phyloP scores from a whole-genome alignment of 345 rosid genomes.

The Lumnitzera racemosa region DNA sequence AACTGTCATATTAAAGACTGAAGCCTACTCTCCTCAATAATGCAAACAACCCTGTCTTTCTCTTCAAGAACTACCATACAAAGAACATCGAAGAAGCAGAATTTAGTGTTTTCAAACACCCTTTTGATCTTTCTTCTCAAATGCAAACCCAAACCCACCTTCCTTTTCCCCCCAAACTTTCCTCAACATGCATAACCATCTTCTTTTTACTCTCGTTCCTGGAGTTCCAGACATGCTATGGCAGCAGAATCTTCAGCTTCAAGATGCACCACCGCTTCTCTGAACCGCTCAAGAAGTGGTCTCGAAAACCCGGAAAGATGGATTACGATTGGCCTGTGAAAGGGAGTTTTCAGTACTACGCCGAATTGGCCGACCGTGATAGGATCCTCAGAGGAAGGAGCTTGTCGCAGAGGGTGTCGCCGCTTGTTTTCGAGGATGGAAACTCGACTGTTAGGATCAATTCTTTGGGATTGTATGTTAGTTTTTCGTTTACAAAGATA shows the following conservation, averaged over 20 bases:
- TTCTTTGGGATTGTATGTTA: conserved; percentile 71
- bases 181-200: conserved; percentile 17
- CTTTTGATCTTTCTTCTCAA: neutral
- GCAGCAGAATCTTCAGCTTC: conserved; percentile 67
- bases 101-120: no score
- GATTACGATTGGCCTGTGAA: conserved; percentile 41
- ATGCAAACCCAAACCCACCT: conserved; percentile 11
- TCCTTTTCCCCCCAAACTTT: conserved; percentile 4
- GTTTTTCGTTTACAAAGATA: neutral
- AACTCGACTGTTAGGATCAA: conserved; percentile 63
- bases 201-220: conserved; percentile 26
- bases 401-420: conserved; percentile 26
- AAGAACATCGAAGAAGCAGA: no score
- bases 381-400: conserved; percentile 46
- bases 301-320: conserved; percentile 25
- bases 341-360: conserved; percentile 64
- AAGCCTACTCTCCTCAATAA: neutral
- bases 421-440: conserved; percentile 62
- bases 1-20: no score
- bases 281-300: conserved; percentile 51
- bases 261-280: conserved; percentile 81
- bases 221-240: conserved; percentile 25
- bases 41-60: no score
- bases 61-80: no score
- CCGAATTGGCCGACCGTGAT: conserved; percentile 58